Conservation (phyloP, 2,329 filamentous ascomycete genomes). For the Lasiodiplodia sp. region DNA sequence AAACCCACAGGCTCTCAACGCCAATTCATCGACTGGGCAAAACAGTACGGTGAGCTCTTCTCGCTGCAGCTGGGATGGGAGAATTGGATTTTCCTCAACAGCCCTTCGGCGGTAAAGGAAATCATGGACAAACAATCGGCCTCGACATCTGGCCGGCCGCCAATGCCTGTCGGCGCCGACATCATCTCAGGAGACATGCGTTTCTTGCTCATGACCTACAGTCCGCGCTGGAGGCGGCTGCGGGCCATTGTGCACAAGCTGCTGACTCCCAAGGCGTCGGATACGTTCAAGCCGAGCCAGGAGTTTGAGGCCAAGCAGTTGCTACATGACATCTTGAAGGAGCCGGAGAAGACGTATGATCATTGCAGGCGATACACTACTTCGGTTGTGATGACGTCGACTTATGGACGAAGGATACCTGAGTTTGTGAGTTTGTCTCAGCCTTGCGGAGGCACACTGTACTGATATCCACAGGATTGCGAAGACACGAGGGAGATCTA, state of each 20-base stretch:
- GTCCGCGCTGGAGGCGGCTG: slow-evolving; percentile 49
- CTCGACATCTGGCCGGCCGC: slow-evolving; percentile 46
- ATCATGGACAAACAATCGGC: slow-evolving; percentile 53
- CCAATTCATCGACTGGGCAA: slow-evolving; percentile 47
- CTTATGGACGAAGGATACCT: slow-evolving; percentile 44
- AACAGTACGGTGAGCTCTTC: slow-evolving; percentile 55
- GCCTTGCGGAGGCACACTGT: not conserved
- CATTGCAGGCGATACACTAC: slow-evolving; percentile 40
- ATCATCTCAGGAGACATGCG: slow-evolving; percentile 51
- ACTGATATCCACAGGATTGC: slow-evolving; percentile 37
- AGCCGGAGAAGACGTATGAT: slow-evolving; percentile 34
- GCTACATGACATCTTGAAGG: slow-evolving; percentile 50
- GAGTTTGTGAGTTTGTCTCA: slow-evolving; percentile 38
- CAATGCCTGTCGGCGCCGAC: slow-evolving; percentile 50
- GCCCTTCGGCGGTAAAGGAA: slow-evolving; percentile 53
- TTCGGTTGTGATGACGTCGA: slow-evolving; percentile 48
- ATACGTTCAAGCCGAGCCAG: slow-evolving; percentile 53
- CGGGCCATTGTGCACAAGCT: slow-evolving; percentile 51
- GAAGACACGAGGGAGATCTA: slow-evolving; percentile 44
- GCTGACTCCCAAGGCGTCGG: slow-evolving; percentile 46
- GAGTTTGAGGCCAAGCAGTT: slow-evolving; percentile 57
- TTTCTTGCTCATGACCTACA: slow-evolving; percentile 53
- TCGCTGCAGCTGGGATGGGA: slow-evolving; percentile 55
- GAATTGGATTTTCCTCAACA: slow-evolving; percentile 56
- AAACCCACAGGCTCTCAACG: slow-evolving; percentile 39